phyloP scores from a whole-genome alignment of 2,329 filamentous ascomycete genomes.

The Colletotrichum liaoningense region DNA sequence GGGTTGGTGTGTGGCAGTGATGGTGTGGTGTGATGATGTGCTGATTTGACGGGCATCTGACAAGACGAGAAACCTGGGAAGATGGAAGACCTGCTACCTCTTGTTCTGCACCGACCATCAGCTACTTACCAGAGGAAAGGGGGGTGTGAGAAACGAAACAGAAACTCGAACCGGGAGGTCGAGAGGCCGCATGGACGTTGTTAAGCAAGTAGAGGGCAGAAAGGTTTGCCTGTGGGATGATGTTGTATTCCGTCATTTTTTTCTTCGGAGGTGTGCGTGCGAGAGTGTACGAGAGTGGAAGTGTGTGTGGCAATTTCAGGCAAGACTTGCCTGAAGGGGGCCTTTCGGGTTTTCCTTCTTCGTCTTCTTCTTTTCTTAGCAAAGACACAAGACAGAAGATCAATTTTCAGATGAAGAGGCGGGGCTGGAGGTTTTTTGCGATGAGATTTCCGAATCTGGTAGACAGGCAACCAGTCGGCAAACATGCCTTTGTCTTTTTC shows the following conservation, averaged over 20 bases:
- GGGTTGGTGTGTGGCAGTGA: not conserved
- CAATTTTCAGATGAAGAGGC: not conserved
- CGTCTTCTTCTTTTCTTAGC: not conserved
- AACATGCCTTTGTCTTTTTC: not conserved
- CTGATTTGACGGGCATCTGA: not conserved
- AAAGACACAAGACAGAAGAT: no score
- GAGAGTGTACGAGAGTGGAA: no score
- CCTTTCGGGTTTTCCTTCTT: not conserved
- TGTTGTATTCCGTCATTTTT: constrained; percentile 4
- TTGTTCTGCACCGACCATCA: no score
- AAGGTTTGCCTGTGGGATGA: not conserved
- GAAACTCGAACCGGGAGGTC: constrained; percentile 30
- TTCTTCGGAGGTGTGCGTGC: not conserved
- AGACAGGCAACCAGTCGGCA: not conserved
- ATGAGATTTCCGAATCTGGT: not conserved
- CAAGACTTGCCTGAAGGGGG: not conserved
- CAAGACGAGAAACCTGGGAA: not conserved
- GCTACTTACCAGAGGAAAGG: not conserved
- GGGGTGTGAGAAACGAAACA: constrained; percentile 5
- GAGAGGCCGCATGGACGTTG: not conserved
- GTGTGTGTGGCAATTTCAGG: not conserved
- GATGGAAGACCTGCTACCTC: not conserved
- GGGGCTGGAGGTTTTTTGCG: not conserved
- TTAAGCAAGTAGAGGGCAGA: not conserved
- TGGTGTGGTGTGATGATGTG: not conserved